phyloP scores from a whole-genome alignment of 768 basidiomycete species.

The Trametes villosa region DNA sequence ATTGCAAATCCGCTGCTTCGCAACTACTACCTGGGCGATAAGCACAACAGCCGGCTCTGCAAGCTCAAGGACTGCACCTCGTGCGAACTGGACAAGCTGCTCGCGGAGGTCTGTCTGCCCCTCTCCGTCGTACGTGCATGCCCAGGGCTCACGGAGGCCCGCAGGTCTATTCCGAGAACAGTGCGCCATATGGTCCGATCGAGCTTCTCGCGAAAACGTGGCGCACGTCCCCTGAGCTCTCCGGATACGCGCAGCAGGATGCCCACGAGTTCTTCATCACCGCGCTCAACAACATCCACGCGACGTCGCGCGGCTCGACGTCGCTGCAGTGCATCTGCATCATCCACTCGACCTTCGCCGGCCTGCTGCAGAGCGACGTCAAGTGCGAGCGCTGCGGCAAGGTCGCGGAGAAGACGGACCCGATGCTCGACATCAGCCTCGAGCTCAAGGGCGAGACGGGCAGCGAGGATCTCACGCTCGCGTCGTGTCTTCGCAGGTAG shows the following conservation, averaged over 20 bases:
- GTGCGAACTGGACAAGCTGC: conserved; percentile 92
- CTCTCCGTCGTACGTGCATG: not conserved
- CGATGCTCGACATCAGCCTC: conserved; percentile 89
- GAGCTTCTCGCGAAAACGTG: conserved; percentile 85
- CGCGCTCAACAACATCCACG: conserved; percentile 86
- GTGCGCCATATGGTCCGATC: conserved; percentile 75
- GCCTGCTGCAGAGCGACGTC: conserved; percentile 86
- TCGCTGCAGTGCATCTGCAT: conserved; percentile 87
- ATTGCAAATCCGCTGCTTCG: conserved; percentile 88
- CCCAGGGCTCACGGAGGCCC: conserved; percentile 2
- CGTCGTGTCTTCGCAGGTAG: conserved; percentile 75
- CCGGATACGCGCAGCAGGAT: conserved; percentile 94
- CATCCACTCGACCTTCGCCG: conserved; percentile 89
- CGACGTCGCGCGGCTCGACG: conserved; percentile 72
- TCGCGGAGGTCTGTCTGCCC: conserved; percentile 58
- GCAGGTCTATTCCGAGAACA: conserved; percentile 51
- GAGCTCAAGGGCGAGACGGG: conserved; percentile 65
- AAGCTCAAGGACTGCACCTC: conserved; percentile 77
- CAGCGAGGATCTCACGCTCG: conserved; percentile 65
- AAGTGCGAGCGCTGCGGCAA: conserved; percentile 85
- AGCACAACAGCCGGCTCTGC: conserved; percentile 78
- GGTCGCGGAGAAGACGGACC: conserved; percentile 79
- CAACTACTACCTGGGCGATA: conserved; percentile 89
- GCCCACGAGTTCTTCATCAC: conserved; percentile 89
- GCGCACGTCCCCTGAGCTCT: conserved; percentile 76